Conservation (phyloP, 441 rosid genomes). For the Gossypium davidsonii region DNA sequence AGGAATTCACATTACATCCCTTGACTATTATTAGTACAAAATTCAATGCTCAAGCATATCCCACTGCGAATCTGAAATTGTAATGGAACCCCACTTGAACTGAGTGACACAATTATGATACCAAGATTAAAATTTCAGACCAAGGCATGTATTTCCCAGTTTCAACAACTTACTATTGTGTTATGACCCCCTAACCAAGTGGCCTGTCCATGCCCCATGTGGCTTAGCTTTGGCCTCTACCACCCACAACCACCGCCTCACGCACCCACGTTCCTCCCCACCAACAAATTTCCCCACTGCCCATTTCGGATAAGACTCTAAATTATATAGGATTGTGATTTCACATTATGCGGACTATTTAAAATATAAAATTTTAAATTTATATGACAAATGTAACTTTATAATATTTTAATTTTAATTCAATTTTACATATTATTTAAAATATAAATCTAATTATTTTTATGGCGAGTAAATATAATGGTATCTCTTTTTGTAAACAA, state of each 20-base stretch:
- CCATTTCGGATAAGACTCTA: not conserved
- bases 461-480: too few species aligned
- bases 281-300: not conserved
- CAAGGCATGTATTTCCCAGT: not conserved
- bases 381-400: too few species aligned
- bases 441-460: too few species aligned
- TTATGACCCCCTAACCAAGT: not conserved
- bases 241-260: not conserved
- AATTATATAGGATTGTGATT: too few species aligned
- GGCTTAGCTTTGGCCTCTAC: not conserved
- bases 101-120: too few species aligned
- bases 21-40: not conserved
- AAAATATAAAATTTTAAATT: too few species aligned
- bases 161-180: not conserved
- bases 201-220: not conserved
- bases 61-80: not conserved
- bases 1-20: not conserved
- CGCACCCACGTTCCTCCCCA: not conserved
- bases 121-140: not conserved
- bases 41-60: not conserved
- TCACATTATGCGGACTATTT: too few species aligned
- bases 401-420: too few species aligned
- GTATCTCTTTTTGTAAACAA: too few species aligned
- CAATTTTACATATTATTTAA: too few species aligned
- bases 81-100: not conserved